Conservation (phyloP, 495 filamentous ascomycete species). For the Neurospora africana region DNA sequence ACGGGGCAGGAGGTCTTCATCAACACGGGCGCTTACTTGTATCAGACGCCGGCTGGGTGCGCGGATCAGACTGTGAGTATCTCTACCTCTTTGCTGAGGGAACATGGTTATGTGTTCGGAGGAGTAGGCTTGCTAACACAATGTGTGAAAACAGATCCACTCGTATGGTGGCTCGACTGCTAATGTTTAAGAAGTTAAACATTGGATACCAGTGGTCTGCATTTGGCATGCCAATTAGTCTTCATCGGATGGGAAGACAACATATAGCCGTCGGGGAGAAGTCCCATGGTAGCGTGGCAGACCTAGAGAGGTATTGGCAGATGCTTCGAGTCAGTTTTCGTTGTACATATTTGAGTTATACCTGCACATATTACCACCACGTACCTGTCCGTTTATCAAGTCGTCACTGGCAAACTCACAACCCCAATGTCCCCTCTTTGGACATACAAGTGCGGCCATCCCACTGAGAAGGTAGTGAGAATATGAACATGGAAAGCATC, state of each 20-base stretch:
- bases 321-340: not conserved
- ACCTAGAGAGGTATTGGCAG: not conserved
- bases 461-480: not conserved
- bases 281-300: not conserved
- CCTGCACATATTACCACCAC: not conserved
- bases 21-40: slow-evolving; percentile 39
- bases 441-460: not conserved
- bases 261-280: not conserved
- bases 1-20: slow-evolving; percentile 30
- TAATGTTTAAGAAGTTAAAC: slow-evolving; percentile 4
- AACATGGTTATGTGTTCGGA: no score
- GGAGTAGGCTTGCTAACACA: no score
- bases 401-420: not conserved
- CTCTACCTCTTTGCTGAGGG: not conserved
- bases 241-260: not conserved
- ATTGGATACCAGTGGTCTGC: not conserved
- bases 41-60: slow-evolving; percentile 39
- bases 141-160: slow-evolving; percentile 8
- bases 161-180: slow-evolving; percentile 12
- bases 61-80: slow-evolving; percentile 37
- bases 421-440: not conserved
- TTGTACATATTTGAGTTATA: not conserved
- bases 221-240: not conserved
- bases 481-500: not conserved
- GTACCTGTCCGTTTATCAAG: not conserved